A percentile compares a stretch with the other conserved stretches of the same genome.
These are phyloP conservation scores for Candolleomyces aberdarensis DNA, from an alignment of 768 basidiomycete species.

Conservation along the genomic window DNA sequence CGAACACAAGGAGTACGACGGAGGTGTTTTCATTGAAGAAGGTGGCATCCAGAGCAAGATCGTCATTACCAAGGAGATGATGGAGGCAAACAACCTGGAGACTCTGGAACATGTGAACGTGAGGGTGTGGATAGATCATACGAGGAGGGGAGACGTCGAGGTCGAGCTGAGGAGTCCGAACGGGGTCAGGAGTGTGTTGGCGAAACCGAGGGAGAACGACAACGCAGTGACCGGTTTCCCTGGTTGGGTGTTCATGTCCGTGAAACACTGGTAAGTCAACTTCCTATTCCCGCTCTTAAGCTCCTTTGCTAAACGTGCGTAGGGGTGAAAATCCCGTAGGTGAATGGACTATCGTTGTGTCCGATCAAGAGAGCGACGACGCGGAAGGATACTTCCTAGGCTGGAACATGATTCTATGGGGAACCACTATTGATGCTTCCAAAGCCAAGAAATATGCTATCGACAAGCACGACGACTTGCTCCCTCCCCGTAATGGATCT, in stretches of 20 bases:
- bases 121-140: conserved; percentile 88
- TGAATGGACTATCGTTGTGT: conserved; percentile 86
- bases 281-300: neutral
- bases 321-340: conserved; percentile 94
- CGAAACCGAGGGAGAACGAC: conserved; percentile 66
- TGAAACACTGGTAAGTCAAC: conserved; percentile 87
- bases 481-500: conserved; percentile 34
- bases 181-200: conserved; percentile 82
- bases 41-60: conserved; percentile 64
- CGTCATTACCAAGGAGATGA: conserved; percentile 59
- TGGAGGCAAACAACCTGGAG: conserved; percentile 77
- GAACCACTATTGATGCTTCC: conserved; percentile 70
- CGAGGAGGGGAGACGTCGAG: conserved; percentile 85
- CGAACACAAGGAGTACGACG: conserved; percentile 48
- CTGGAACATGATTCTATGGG: conserved; percentile 93
- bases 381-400: conserved; percentile 72
- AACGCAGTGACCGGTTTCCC: conserved; percentile 64
- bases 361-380: conserved; percentile 59
- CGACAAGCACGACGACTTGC: conserved; percentile 45
- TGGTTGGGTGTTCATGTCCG: conserved; percentile 94
- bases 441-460: conserved; percentile 61
- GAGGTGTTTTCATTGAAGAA: conserved; percentile 60
- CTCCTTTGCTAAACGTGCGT: conserved; percentile 13
- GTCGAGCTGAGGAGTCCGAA: conserved; percentile 82
- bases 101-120: conserved; percentile 88